Evolutionary conservation across 2,329 filamentous ascomycete genomes (phyloP).

Genomic region (Colletotrichum magnum): DNA sequence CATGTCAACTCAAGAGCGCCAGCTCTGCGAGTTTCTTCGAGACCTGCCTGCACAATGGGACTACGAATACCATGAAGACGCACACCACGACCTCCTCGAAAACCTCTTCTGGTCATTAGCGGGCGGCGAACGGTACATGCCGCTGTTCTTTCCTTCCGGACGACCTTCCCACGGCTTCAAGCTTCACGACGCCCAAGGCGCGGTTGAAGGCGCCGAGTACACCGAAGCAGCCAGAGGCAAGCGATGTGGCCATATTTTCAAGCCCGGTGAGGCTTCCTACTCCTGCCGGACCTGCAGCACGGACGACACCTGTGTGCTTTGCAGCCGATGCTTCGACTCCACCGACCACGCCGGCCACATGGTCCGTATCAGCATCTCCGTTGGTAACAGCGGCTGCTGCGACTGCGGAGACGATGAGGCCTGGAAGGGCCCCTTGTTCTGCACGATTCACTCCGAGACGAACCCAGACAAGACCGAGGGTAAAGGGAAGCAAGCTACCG

Average conservation of each 20-base stretch:
- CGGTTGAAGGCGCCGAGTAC: constrained; percentile 95
- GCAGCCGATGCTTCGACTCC: constrained; percentile 93
- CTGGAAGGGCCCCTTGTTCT: constrained; percentile 89
- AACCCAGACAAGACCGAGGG: constrained; percentile 66
- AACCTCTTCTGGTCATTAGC: constrained; percentile 91
- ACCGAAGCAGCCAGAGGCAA: constrained; percentile 92
- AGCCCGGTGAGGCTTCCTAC: constrained; percentile 92
- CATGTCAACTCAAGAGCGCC: constrained; percentile 80
- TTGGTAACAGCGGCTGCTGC: constrained; percentile 95
- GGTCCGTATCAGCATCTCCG: constrained; percentile 88
- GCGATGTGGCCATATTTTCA: constrained; percentile 97
- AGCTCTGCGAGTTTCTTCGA: constrained; percentile 86
- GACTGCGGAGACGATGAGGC: constrained; percentile 97
- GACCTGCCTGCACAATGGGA: constrained; percentile 80
- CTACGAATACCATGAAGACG: constrained; percentile 82
- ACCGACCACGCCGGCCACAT: constrained; percentile 96
- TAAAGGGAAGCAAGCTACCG: constrained; percentile 71
- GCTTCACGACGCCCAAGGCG: constrained; percentile 88
- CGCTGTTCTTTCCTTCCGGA: constrained; percentile 86
- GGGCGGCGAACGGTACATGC: constrained; percentile 80
- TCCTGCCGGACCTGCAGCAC: constrained; percentile 93
- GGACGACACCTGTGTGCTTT: constrained; percentile 96
- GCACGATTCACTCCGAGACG: constrained; percentile 89
- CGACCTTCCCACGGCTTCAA: constrained; percentile 77
- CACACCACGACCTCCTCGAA: constrained; percentile 79